Conservation (phyloP, 2,329 filamentous ascomycete genomes). For the Talaromyces atroroseus region DNA sequence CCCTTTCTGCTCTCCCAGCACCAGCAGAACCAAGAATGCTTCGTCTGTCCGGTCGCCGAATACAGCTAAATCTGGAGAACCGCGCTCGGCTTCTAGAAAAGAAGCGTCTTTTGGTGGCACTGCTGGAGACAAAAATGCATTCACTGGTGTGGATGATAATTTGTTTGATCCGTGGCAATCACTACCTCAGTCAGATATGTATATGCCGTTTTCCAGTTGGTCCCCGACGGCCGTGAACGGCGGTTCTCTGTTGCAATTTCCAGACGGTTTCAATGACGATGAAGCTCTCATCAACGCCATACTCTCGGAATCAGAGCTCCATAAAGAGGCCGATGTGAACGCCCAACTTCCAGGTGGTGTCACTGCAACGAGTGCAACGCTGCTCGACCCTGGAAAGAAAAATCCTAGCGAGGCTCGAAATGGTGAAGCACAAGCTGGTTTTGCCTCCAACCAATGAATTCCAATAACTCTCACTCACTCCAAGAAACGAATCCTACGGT, state of each 20-base stretch:
- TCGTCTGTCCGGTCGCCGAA: constrained; percentile 1
- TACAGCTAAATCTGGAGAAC: background rate
- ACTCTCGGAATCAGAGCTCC: constrained; percentile 29
- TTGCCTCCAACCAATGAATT: constrained; percentile 1
- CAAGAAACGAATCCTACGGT: background rate
- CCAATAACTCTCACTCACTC: background rate
- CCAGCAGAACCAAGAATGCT: constrained; percentile 10
- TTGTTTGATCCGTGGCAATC: constrained; percentile 11
- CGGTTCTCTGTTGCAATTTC: constrained; percentile 9
- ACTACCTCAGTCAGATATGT: constrained; percentile 10
- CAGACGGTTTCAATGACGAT: constrained; percentile 17
- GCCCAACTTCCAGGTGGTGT: background rate
- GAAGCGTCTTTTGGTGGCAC: background rate
- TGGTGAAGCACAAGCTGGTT: constrained; percentile 1
- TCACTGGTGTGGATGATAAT: constrained; percentile 7
- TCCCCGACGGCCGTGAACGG: constrained; percentile 17
- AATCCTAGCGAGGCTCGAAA: background rate
- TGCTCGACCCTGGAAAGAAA: background rate
- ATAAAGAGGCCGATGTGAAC: constrained; percentile 18
- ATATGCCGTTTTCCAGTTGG: constrained; percentile 12
- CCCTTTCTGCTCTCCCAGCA: constrained; percentile 32
- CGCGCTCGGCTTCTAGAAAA: constrained; percentile 2
- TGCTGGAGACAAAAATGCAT: background rate
- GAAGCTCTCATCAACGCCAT: constrained; percentile 32
- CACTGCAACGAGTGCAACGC: background rate